A percentile compares a stretch with the other conserved stretches of the same genome.
Evolutionary conservation across 139 green algal species (phyloP).

Genomic region (Micromonas commoda): DNA sequence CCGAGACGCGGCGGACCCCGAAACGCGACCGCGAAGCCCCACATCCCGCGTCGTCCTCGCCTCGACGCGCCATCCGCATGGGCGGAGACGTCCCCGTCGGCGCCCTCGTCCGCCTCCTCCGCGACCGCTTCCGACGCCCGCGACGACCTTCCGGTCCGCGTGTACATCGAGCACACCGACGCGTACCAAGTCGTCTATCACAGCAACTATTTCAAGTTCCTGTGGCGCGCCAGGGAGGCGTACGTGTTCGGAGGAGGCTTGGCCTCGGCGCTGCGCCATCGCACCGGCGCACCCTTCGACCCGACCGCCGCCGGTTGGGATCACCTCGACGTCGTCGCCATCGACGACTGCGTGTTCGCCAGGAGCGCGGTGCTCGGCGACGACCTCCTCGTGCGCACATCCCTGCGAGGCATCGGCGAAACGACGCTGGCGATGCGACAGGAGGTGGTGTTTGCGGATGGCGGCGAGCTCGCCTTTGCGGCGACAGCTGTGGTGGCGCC

Average conservation of each 20-base stretch:
- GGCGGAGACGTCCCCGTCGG: no score
- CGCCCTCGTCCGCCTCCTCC: no score
- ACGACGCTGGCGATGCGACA: not conserved
- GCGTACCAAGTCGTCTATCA: conserved; percentile 19
- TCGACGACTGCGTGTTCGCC: not conserved
- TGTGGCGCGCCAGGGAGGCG: not conserved
- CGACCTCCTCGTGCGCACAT: not conserved
- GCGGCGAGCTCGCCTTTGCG: not conserved
- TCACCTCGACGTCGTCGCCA: not conserved
- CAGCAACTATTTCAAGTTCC: conserved; percentile 24
- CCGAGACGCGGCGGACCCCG: no score
- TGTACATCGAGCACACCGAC: conserved; percentile 31
- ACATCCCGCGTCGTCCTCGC: no score
- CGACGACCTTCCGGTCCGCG: no score
- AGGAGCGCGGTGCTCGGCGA: not conserved
- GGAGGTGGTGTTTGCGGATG: not conserved
- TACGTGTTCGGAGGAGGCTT: not conserved
- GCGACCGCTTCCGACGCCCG: no score
- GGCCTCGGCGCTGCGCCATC: not conserved
- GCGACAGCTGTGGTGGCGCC: not conserved
- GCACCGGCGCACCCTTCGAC: not conserved
- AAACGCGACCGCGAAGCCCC: no score
- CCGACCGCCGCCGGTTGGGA: not conserved
- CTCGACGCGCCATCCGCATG: no score
- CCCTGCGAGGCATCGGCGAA: not conserved